Evolutionary conservation across 352 stramenopile species (phyloP).

Genomic region (Globisporangium parvum): DNA sequence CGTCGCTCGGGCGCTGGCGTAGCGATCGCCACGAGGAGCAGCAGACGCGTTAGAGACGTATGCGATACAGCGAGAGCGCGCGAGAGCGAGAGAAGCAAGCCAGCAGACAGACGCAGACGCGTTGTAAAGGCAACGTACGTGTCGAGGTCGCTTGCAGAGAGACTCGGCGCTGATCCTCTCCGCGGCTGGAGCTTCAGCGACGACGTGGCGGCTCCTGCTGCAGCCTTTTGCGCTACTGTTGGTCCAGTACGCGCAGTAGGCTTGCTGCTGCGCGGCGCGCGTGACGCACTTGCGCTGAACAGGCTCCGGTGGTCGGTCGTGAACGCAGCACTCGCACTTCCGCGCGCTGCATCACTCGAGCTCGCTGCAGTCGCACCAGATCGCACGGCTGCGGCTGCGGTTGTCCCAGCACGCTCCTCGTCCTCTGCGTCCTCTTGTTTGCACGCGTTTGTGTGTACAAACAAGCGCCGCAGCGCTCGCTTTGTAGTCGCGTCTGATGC

Average conservation of each 20-base stretch:
- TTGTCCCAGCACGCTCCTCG: constrained; percentile 1
- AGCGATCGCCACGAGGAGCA: neutral
- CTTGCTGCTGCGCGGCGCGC: neutral
- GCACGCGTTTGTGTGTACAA: constrained; percentile 15
- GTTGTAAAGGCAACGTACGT: constrained; percentile 5
- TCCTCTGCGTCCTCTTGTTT: constrained; percentile 10
- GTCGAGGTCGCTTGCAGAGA: constrained; percentile 11
- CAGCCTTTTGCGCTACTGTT: neutral
- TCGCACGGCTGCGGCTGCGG: no score
- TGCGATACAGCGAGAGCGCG: no score
- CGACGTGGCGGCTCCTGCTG: neutral
- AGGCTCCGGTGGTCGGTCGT: constrained; percentile 7
- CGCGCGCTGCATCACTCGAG: neutral
- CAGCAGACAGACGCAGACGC: neutral
- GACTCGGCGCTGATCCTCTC: neutral
- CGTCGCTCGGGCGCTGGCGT: constrained; percentile 12
- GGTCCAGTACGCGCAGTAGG: no score
- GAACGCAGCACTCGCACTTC: neutral
- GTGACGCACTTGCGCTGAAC: constrained; percentile 3
- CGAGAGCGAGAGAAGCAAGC: no score
- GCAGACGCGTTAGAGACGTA: neutral
- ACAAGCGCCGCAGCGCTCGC: constrained; percentile 2
- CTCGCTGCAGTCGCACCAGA: neutral
- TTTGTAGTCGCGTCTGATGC: neutral
- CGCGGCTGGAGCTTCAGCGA: constrained; percentile 1